Evolutionary conservation across 2,329 filamentous ascomycete genomes (phyloP).

Genomic region (Fusarium metavorans): DNA sequence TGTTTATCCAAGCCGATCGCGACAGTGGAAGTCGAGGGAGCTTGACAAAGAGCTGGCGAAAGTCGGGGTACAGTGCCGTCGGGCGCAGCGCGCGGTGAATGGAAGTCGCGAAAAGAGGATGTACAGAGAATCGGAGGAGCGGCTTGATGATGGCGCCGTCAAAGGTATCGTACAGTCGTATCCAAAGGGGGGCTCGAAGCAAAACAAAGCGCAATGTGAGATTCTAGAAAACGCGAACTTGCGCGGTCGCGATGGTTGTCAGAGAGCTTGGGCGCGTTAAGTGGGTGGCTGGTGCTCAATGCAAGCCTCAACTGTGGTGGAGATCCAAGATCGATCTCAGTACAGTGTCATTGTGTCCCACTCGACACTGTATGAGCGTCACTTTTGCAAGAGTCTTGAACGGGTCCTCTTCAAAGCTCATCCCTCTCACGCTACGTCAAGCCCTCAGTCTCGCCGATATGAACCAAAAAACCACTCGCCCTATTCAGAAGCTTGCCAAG

Average conservation of each 20-base stretch:
- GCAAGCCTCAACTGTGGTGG: conserved; percentile 8
- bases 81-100: background rate
- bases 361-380: conserved; percentile 20
- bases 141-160: conserved; percentile 7
- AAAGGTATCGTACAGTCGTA: conserved; percentile 8
- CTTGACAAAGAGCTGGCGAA: background rate
- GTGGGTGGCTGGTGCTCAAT: conserved; percentile 42
- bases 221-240: conserved; percentile 35
- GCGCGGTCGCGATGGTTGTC: conserved; percentile 40
- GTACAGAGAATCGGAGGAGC: background rate
- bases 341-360: conserved; percentile 4
- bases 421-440: background rate
- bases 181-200: conserved; percentile 22
- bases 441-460: conserved; percentile 30
- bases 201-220: conserved; percentile 33
- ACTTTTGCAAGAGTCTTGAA: conserved; percentile 1
- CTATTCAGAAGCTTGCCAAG: conserved; percentile 67
- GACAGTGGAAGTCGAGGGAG: background rate
- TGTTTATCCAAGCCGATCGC: conserved; percentile 12
- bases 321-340: background rate
- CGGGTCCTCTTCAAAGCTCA: background rate
- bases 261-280: conserved; percentile 41
- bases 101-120: background rate
- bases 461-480: conserved; percentile 51
- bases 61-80: background rate